phyloP scores from a whole-genome alignment of 1,284 basidiomycete species.

The Pascua guehoae region DNA sequence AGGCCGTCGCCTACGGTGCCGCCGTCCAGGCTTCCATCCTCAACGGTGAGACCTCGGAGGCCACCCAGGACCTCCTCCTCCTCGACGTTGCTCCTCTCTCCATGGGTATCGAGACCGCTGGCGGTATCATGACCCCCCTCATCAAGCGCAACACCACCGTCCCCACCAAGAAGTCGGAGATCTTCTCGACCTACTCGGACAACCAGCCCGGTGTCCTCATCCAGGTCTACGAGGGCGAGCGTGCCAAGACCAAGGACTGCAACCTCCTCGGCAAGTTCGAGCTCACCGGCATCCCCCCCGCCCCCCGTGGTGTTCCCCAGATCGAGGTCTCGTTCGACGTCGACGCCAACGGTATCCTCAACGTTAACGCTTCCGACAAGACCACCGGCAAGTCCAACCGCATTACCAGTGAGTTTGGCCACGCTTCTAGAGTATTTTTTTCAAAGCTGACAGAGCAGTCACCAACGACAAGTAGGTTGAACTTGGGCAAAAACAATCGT shows the following conservation, averaged over 20 bases:
- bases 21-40: conserved; percentile 96
- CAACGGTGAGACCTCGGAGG: conserved; percentile 92
- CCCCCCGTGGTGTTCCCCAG: conserved; percentile 94
- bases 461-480: background rate
- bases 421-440: too few species aligned
- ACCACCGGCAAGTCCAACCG: conserved; percentile 94
- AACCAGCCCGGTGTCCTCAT: conserved; percentile 97
- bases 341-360: conserved; percentile 88
- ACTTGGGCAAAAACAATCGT: too few species aligned
- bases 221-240: conserved; percentile 91
- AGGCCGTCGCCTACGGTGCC: conserved; percentile 92
- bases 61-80: conserved; percentile 89
- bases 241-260: conserved; percentile 95
- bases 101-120: conserved; percentile 96
- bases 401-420: conserved; percentile 62
- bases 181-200: conserved; percentile 96
- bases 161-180: conserved; percentile 92
- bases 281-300: conserved; percentile 92
- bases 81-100: conserved; percentile 95
- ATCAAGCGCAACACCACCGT: conserved; percentile 89
- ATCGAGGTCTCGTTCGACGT: conserved; percentile 95
- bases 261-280: conserved; percentile 95
- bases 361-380: conserved; percentile 91
- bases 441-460: background rate
- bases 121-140: conserved; percentile 96